A percentile compares a stretch with the other conserved stretches of the same genome.
Evolutionary conservation across 169 alveolate genomes (phyloP).

Genomic region (Cryptosporidium viatorum): DNA sequence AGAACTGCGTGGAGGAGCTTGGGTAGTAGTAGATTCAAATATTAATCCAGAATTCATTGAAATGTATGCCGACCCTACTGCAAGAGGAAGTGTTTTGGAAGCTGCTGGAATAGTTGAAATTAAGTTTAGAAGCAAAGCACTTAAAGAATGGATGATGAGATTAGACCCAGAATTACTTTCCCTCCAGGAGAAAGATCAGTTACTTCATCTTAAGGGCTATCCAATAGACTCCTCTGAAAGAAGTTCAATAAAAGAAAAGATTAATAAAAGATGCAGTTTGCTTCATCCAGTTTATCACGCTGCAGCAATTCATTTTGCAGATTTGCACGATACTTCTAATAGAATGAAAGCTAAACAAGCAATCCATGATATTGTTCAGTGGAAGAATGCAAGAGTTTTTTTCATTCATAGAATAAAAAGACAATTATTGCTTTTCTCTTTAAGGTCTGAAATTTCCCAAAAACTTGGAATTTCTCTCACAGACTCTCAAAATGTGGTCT

Average conservation of each 20-base stretch:
- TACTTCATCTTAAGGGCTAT: constrained; percentile 67
- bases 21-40: constrained; percentile 88
- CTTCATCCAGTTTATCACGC: constrained; percentile 79
- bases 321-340: constrained; percentile 86
- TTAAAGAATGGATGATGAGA: constrained; percentile 79
- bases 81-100: constrained; percentile 86
- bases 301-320: constrained; percentile 85
- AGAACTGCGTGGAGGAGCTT: constrained; percentile 87
- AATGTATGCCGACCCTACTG: constrained; percentile 86
- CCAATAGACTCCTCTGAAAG: constrained; percentile 74
- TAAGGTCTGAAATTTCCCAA: constrained; percentile 76
- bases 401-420: constrained; percentile 83
- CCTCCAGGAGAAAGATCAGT: constrained; percentile 67
- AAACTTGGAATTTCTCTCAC: constrained; percentile 30
- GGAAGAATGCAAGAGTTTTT: constrained; percentile 84
- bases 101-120: constrained; percentile 87
- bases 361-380: constrained; percentile 81
- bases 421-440: constrained; percentile 78
- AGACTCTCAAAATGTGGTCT: constrained; percentile 48
- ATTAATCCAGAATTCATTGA: constrained; percentile 85
- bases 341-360: constrained; percentile 89
- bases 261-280: constrained; percentile 78
- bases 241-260: constrained; percentile 77
- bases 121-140: constrained; percentile 80
- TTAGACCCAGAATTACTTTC: constrained; percentile 77